Conservation (phyloP, 331 rosid species). For the Quercus lobata region DNA sequence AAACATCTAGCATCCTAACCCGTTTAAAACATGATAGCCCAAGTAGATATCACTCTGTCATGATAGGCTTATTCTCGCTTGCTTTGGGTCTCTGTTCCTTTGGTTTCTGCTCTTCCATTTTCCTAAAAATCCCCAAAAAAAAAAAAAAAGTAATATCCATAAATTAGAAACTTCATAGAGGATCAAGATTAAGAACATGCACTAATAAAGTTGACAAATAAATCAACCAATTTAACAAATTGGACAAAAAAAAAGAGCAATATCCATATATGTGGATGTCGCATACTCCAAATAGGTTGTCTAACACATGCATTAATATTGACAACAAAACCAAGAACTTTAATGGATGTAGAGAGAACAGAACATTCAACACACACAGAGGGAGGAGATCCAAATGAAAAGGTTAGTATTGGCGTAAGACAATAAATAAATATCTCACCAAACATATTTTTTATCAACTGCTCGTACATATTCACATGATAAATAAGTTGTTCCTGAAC, state of each 20-base stretch:
- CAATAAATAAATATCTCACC: background rate
- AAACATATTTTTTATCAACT: background rate
- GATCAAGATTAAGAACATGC: background rate
- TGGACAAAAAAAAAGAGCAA: background rate
- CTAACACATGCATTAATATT: background rate
- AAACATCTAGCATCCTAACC: slow-evolving; percentile 1
- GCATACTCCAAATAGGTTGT: background rate
- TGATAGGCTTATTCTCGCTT: slow-evolving; percentile 92
- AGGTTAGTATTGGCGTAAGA: background rate
- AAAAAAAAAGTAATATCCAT: background rate
- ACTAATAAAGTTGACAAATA: background rate
- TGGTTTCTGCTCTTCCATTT: slow-evolving; percentile 88
- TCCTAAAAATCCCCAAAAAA: slow-evolving; percentile 50
- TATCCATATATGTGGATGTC: background rate
- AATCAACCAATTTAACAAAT: background rate
- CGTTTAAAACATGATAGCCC: slow-evolving; percentile 10
- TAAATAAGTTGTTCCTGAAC: background rate
- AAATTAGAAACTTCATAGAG: slow-evolving; percentile 6
- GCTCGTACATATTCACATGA: background rate
- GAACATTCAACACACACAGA: background rate
- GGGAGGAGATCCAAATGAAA: background rate
- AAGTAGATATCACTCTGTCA: slow-evolving; percentile 64
- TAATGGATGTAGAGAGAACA: background rate
- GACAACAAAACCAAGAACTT: background rate
- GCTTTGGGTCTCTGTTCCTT: slow-evolving; percentile 82